A percentile compares a stretch with the other conserved stretches of the same genome.
Conservation (phyloP, 139 green algal species). For the Tetraselmis striata region DNA sequence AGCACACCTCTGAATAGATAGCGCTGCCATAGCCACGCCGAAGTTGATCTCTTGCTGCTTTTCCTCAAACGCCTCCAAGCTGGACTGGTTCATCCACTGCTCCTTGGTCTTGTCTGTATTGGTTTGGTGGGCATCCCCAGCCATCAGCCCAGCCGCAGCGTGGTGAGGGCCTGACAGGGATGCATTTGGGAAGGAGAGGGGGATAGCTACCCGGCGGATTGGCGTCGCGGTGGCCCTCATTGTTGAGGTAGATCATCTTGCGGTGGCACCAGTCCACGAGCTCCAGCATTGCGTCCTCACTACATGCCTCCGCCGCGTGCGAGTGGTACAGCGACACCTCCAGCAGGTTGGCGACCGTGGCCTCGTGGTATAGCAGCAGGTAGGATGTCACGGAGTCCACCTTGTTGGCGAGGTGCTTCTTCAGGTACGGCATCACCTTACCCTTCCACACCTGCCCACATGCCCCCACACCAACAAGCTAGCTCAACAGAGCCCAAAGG, state of each 20-base stretch:
- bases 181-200: no score
- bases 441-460: conserved; percentile 63
- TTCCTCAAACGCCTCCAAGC: conserved; percentile 54
- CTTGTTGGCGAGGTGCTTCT: conserved; percentile 47
- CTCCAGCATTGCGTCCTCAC: conserved; percentile 67
- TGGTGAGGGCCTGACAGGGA: no score
- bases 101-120: conserved; percentile 6
- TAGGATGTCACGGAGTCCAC: conserved; percentile 53
- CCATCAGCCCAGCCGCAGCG: no score
- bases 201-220: not conserved
- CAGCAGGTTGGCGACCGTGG: conserved; percentile 69
- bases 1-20: conserved; percentile 57
- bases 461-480: not conserved
- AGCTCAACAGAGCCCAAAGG: no score
- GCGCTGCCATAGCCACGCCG: conserved; percentile 41
- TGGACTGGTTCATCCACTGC: conserved; percentile 37
- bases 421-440: conserved; percentile 56
- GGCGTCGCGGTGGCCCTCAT: conserved; percentile 1
- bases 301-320: conserved; percentile 43
- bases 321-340: conserved; percentile 66
- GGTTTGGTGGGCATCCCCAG: no score
- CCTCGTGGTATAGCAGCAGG: conserved; percentile 67
- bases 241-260: conserved; percentile 59
- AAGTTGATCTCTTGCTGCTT: conserved; percentile 58
- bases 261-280: conserved; percentile 66